Percentiles rank a stretch among this genome's conserved stretches.
Evolutionary conservation across 345 rosid genomes (phyloP).

Genomic region (Corymbia maculata): DNA sequence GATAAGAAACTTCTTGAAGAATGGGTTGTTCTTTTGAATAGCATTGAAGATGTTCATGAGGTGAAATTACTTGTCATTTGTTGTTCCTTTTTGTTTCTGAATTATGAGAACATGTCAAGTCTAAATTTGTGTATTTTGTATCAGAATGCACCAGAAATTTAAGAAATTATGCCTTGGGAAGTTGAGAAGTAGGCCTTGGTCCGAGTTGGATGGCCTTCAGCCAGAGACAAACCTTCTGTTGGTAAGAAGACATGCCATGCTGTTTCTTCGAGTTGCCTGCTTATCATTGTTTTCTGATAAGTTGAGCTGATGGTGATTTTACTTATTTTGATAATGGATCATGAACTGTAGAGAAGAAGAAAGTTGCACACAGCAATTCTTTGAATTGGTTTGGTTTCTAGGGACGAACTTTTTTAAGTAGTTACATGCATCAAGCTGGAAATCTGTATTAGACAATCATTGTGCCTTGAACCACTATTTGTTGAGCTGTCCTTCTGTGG

Average conservation of each 20-base stretch:
- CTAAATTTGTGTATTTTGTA: background rate
- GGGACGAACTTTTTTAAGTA: background rate
- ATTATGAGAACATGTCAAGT: background rate
- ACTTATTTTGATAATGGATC: background rate
- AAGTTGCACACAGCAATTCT: background rate
- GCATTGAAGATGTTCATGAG: slow-evolving; percentile 72
- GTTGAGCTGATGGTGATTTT: background rate
- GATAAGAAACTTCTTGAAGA: slow-evolving; percentile 89
- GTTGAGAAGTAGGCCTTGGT: slow-evolving; percentile 88
- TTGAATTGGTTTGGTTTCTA: background rate
- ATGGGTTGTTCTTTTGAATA: slow-evolving; percentile 68
- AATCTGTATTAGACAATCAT: background rate
- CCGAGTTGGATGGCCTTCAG: slow-evolving; percentile 87
- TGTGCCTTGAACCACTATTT: background rate
- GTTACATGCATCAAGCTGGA: background rate
- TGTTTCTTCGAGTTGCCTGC: background rate
- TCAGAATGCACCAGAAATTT: slow-evolving; percentile 52
- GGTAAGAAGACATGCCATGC: slow-evolving; percentile 34
- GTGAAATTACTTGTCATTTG: slow-evolving; percentile 20
- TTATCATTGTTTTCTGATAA: background rate
- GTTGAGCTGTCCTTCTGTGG: background rate
- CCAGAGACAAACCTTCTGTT: slow-evolving; percentile 81
- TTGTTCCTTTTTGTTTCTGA: background rate
- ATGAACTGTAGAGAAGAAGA: background rate
- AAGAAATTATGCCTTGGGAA: slow-evolving; percentile 71